A percentile compares a stretch with the other conserved stretches of the same genome.
Evolutionary conservation across 2,329 filamentous ascomycete species (phyloP).

Genomic region (Paecilomyces formosus): DNA sequence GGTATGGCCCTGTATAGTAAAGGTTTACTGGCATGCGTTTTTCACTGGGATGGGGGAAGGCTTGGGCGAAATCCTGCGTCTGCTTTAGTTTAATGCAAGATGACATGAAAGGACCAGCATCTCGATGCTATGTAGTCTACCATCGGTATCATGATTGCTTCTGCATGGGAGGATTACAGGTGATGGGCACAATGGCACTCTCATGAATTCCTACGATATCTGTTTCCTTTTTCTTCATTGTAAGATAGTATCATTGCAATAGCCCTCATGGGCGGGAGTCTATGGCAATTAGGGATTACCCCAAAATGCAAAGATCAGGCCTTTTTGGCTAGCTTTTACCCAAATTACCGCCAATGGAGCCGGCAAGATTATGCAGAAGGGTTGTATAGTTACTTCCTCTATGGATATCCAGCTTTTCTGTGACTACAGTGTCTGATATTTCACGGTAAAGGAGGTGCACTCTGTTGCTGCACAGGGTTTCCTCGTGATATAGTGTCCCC

Average conservation of each 20-base stretch:
- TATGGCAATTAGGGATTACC: neutral
- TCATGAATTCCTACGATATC: conserved; percentile 15
- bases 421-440: too few species aligned
- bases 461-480: too few species aligned
- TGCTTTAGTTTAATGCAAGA: conserved; percentile 14
- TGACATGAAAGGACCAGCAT: conserved; percentile 2
- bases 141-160: neutral
- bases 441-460: too few species aligned
- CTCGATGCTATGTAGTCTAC: neutral
- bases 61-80: conserved; percentile 33
- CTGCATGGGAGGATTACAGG: neutral
- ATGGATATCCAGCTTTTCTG: too few species aligned
- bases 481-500: too few species aligned
- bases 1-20: conserved; percentile 32
- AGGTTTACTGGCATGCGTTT: conserved; percentile 28
- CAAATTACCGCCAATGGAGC: neutral
- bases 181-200: neutral
- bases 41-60: conserved; percentile 27
- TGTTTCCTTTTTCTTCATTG: conserved; percentile 12
- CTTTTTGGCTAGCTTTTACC: neutral
- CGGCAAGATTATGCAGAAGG: neutral
- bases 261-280: neutral
- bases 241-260: neutral
- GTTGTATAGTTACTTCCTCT: neutral
- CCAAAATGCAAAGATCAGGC: neutral